Evolutionary conservation across 2,329 filamentous ascomycete genomes (phyloP).

Genomic region (Fusarium sp.): DNA sequence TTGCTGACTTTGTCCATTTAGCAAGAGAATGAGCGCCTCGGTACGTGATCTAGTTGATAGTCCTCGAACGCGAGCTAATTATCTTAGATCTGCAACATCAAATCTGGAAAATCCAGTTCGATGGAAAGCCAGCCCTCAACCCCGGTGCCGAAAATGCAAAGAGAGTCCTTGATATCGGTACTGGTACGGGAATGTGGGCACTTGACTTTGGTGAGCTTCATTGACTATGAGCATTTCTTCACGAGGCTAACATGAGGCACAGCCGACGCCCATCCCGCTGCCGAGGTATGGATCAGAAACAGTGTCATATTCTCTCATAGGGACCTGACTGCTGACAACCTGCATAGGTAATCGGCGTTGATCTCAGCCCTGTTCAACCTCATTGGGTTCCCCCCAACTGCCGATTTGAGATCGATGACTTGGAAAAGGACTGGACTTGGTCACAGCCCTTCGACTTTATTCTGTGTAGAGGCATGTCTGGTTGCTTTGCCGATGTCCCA

Average conservation of each 20-base stretch:
- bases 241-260: neutral
- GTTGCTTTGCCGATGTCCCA: slow-evolving; percentile 32
- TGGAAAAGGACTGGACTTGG: slow-evolving; percentile 44
- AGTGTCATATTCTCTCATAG: neutral
- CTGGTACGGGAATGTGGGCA: slow-evolving; percentile 44
- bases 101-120: slow-evolving; percentile 28
- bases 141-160: slow-evolving; percentile 28
- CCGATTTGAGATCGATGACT: slow-evolving; percentile 40
- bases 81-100: slow-evolving; percentile 26
- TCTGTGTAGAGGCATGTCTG: slow-evolving; percentile 35
- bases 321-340: neutral
- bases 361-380: slow-evolving; percentile 38
- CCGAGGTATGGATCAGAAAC: slow-evolving; percentile 7
- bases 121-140: slow-evolving; percentile 22
- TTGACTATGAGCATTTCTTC: neutral
- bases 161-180: slow-evolving; percentile 43
- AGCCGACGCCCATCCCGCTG: slow-evolving; percentile 31
- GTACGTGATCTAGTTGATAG: slow-evolving; percentile 2
- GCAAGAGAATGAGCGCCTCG: slow-evolving; percentile 33
- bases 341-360: slow-evolving; percentile 32
- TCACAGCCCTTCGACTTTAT: slow-evolving; percentile 41
- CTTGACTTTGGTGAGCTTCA: slow-evolving; percentile 37
- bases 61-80: neutral
- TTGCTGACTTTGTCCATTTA: neutral
- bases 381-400: slow-evolving; percentile 39